A percentile compares a stretch with the other conserved stretches of the same genome.
Evolutionary conservation across 2,329 filamentous ascomycete genomes (phyloP).

Genomic region (Arachnopeziza araneosa): DNA sequence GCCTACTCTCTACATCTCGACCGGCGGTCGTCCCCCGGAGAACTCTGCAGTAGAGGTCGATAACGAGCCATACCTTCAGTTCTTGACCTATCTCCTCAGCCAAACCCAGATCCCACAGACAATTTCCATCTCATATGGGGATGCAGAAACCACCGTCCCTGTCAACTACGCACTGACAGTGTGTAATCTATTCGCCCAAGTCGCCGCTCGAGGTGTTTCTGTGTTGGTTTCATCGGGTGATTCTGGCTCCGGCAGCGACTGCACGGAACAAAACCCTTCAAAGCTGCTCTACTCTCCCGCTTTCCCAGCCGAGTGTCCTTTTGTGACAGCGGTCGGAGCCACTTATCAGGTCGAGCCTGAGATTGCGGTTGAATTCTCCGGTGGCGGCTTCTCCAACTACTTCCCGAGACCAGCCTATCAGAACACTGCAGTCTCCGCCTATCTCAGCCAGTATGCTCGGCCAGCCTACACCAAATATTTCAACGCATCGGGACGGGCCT

Average conservation of each 20-base stretch:
- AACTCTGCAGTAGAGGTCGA: conserved; percentile 41
- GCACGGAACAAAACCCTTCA: conserved; percentile 26
- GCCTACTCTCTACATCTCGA: conserved; percentile 49
- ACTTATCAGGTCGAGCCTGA: conserved; percentile 25
- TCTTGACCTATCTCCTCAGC: conserved; percentile 51
- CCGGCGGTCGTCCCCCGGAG: conserved; percentile 50
- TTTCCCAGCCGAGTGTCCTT: conserved; percentile 46
- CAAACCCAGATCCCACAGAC: conserved; percentile 52
- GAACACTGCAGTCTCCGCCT: conserved; percentile 34
- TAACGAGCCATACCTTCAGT: conserved; percentile 65
- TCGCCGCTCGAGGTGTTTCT: conserved; percentile 44
- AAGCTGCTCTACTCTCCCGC: conserved; percentile 41
- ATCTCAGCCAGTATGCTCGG: conserved; percentile 36
- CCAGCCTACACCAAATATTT: conserved; percentile 38
- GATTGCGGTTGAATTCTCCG: conserved; percentile 28
- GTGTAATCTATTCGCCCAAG: conserved; percentile 47
- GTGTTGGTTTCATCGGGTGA: conserved; percentile 45
- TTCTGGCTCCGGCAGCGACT: conserved; percentile 36
- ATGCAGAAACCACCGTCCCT: conserved; percentile 48
- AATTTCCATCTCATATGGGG: conserved; percentile 51
- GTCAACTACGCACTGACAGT: conserved; percentile 47
- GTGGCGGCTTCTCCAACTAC: conserved; percentile 39
- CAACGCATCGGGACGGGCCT: conserved; percentile 41
- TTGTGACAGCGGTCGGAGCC: conserved; percentile 42
- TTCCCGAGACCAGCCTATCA: conserved; percentile 40